Base-by-base conservation (phyloP, 169 alveolate species). In the Toxoplasma gondii region DNA sequence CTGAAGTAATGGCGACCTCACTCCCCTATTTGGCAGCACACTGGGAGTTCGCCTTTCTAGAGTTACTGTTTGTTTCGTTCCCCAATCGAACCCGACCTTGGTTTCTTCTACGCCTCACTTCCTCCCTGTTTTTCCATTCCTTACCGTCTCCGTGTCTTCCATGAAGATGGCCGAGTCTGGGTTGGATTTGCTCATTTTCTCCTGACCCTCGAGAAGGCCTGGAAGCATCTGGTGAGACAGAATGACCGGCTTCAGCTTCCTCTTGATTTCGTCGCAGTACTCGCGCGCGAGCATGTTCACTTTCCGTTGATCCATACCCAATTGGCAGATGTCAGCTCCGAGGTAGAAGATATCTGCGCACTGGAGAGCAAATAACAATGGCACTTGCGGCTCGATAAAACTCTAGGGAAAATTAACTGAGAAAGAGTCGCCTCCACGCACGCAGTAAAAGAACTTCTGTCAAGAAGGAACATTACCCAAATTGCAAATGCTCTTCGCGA, bases 261-360 rank as follows among this genome's bases (percentile, higher is more conserved):
- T 86, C 86, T 93, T 93, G 0, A 88, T 78, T 95, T n/a, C 88
- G 54, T 92, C 96, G 90, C 95, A 88, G 96, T 97, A 98, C 95
- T 98, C 99, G 88, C 99, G 97, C 1, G 99, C 99, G 69, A 99
- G 98, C 99, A 99, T 98, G 96, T 99, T 99, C 44, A 99, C 99
- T 97, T 99, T 99, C 92, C 99, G 97, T 95, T 99, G 99, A 95
- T 99, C 99, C 96, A 98, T 97, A 17, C 99, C 99, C 53, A 99
- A 97, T 90, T 99, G 99, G 97, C 99, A 99, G 44, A 99, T 98
- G 95, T 99, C 99, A 39, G 99, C 99, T 67, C 98, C 98, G 39
- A 99, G 97, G 96, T 98, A 98, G 98, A 99, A 99, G 34, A 99
- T 99, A 96, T 99, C 99, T 29, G 99, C 98, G 95, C 99, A 99